Evolutionary conservation across 2,329 filamentous ascomycete genomes (phyloP), one percentile per base, ranked within the genome.

Genomic region (Penicillium sp.): DNA sequence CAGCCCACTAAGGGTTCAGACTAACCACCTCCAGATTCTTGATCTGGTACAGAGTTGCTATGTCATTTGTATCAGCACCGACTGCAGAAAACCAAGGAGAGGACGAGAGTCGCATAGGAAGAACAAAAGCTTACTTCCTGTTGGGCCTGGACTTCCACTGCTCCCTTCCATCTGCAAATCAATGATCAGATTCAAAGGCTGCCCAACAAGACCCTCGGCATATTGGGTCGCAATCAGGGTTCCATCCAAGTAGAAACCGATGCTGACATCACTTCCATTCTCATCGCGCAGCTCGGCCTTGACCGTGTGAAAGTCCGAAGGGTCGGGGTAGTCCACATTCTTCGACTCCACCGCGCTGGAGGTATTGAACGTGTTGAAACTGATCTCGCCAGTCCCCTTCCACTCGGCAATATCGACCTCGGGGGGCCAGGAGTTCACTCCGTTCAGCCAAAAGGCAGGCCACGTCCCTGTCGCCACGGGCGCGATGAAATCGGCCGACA

Each of bases 351-450:
- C 70, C 30, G 70, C 54, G 4, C 64, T 70, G 20, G 69, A 71
- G 2, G 73, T 73, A 33, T 57, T 56, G 34, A 53, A 57, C 2
- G 49, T 52, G 19, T 56, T 57, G 41, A 56, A 55, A 17, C 53
- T 58, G 18, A 57, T 51, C 30, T 51, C 40, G 4, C 51, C 76
- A 21, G 58, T 68, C n/a, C 77, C 77, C 54, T 80, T 80, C 77
- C 77, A 80, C 58, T 80, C 77, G 1, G 77, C 77, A 60, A 80
- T 69, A 53, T 80, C 77, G 39, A 80, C 72, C 68, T 80, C 78
- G 0, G 77, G 78, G 11, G 77, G 77, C 77, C 78, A 80, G 0
- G 69, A 66, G 30, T 75, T 55, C 0, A 75, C 75, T 0, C 67
- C 75, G 1, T 75, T 79, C 10, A 80, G 59, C 77, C 77, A 80